These are phyloP conservation scores for Alternaria brassicae DNA, from an alignment of 2,329 filamentous ascomycete genomes.

Conservation along the genomic window DNA sequence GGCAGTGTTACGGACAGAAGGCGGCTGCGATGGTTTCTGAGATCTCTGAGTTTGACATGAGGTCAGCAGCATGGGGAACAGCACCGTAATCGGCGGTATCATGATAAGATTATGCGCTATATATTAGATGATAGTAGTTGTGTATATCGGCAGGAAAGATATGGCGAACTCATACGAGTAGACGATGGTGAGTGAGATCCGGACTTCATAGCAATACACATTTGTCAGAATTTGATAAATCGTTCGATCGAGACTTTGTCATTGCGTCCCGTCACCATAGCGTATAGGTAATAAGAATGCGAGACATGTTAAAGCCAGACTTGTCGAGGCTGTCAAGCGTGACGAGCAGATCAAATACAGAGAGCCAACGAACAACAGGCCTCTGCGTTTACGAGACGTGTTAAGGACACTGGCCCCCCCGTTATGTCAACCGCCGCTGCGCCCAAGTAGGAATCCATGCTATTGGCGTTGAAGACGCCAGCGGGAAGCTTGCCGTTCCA, in stretches of 20 bases:
- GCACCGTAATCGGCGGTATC: not conserved
- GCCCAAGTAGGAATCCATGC: too few species aligned
- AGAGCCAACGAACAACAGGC: too few species aligned
- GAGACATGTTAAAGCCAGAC: not conserved
- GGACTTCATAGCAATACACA: not conserved
- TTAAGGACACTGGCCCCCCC: too few species aligned
- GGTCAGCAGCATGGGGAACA: slow-evolving; percentile 19
- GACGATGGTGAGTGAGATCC: not conserved
- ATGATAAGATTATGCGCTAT: not conserved
- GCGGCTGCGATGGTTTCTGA: slow-evolving; percentile 33
- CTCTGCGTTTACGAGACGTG: too few species aligned
- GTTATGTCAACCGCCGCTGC: too few species aligned
- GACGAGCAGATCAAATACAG: too few species aligned
- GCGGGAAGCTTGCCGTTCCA: slow-evolving; percentile 1
- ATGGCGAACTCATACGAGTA: not conserved
- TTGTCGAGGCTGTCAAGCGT: too few species aligned
- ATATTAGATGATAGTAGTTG: not conserved
- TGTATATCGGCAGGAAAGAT: not conserved
- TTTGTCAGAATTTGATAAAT: not conserved
- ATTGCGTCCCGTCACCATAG: not conserved
- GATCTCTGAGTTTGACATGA: slow-evolving; percentile 43
- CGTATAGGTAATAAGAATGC: not conserved
- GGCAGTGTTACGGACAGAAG: slow-evolving; percentile 35
- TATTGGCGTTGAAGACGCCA: not conserved
- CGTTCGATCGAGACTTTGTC: not conserved